phyloP scores from a whole-genome alignment of 768 basidiomycete species.

The Gyrodon lividus region DNA sequence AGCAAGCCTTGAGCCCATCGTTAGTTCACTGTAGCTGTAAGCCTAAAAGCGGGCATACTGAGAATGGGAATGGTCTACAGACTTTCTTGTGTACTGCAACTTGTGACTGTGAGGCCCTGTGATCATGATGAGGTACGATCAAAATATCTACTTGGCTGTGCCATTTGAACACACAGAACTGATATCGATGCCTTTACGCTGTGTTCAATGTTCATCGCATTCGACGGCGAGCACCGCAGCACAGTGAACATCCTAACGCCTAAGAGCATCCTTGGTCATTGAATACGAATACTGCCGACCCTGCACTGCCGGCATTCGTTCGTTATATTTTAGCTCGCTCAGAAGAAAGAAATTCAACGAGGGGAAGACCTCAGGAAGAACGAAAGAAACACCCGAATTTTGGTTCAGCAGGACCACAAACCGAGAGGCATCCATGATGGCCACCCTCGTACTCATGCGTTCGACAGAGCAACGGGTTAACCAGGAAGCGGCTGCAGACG shows the following conservation, averaged over 20 bases:
- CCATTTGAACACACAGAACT: background rate
- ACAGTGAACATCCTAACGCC: background rate
- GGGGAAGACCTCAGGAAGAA: background rate
- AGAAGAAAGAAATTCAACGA: background rate
- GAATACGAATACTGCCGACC: background rate
- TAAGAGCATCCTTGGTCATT: background rate
- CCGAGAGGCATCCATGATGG: slow-evolving; percentile 16
- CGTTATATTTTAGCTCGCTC: background rate
- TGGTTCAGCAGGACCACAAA: background rate
- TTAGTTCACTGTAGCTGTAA: too few species aligned
- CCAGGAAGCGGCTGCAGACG: background rate
- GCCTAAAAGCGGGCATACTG: too few species aligned
- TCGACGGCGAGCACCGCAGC: background rate
- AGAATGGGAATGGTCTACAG: too few species aligned
- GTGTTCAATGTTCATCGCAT: background rate
- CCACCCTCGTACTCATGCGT: slow-evolving; percentile 26
- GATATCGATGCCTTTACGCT: background rate
- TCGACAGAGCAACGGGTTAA: background rate
- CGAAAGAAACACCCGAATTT: background rate
- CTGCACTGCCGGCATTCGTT: slow-evolving; percentile 11
- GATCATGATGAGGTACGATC: background rate
- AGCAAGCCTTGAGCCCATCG: too few species aligned
- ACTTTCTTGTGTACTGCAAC: too few species aligned
- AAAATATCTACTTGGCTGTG: background rate
- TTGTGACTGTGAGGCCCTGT: too few species aligned